Conservation (phyloP, 2,329 filamentous ascomycete species). For the Rhynchosporium graminicola region DNA sequence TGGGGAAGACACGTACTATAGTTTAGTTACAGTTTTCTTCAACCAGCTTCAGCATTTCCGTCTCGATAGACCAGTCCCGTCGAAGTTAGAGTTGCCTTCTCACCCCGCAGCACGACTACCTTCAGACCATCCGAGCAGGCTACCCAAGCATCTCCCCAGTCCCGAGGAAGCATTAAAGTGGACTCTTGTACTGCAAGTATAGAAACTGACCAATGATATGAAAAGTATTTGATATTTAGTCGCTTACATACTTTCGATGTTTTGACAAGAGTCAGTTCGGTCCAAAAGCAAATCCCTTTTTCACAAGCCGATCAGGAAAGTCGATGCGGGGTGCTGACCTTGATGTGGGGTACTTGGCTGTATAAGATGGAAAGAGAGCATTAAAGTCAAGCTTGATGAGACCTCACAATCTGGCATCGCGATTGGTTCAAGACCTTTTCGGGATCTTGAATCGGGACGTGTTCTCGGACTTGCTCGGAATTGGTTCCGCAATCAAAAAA, state of each 20-base stretch:
- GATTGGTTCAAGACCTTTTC: neutral
- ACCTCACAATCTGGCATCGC: neutral
- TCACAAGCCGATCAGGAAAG: conserved; percentile 13
- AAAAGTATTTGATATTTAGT: too few species aligned
- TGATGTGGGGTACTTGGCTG: neutral
- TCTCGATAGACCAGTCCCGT: conserved; percentile 19
- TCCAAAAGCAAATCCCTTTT: conserved; percentile 19
- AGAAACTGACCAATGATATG: conserved; percentile 1
- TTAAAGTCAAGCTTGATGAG: neutral
- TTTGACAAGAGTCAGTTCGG: conserved; percentile 3
- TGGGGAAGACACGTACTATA: neutral
- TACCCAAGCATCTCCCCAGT: conserved; percentile 21
- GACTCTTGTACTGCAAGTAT: neutral
- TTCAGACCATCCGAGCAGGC: conserved; percentile 11
- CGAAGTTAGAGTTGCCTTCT: neutral
- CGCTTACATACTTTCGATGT: too few species aligned
- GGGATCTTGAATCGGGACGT: conserved; percentile 1
- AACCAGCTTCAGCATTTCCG: conserved; percentile 21
- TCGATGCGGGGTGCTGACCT: neutral
- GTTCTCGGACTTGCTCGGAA: neutral
- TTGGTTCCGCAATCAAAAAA: neutral
- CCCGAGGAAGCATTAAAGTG: conserved; percentile 10
- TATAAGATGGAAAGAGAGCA: neutral
- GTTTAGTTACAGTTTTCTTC: conserved; percentile 24
- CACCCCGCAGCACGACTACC: conserved; percentile 20